Conservation (phyloP, 352 stramenopile genomes). For the Pythium phragmitis region DNA sequence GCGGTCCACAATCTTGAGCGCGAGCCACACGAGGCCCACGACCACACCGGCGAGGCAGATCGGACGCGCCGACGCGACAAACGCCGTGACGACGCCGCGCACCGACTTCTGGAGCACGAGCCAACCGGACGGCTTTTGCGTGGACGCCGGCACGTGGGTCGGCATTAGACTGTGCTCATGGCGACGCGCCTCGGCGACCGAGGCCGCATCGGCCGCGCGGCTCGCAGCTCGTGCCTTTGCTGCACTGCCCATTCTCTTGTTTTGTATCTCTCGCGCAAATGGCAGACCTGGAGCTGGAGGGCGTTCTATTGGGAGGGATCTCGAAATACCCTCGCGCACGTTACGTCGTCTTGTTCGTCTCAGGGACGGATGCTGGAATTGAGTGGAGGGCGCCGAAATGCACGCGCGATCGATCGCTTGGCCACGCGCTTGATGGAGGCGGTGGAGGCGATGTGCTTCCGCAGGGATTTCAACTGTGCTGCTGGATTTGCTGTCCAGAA, state of each 20-base stretch:
- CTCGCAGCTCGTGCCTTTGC: constrained; percentile 17
- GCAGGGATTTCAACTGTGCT: constrained; percentile 12
- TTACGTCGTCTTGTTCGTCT: background rate
- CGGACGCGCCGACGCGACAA: constrained; percentile 31
- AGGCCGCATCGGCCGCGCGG: constrained; percentile 8
- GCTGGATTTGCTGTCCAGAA: constrained; percentile 5
- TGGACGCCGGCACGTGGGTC: constrained; percentile 10
- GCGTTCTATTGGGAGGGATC: too few relatives aligned
- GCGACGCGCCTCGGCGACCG: constrained; percentile 7
- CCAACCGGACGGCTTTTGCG: constrained; percentile 7
- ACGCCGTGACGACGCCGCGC: constrained; percentile 27
- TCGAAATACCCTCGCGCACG: background rate
- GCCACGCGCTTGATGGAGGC: constrained; percentile 11
- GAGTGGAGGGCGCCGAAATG: background rate
- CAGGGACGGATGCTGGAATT: background rate
- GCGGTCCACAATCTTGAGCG: constrained; percentile 41
- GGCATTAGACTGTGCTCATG: constrained; percentile 22
- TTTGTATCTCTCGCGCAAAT: background rate
- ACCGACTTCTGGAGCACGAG: constrained; percentile 26
- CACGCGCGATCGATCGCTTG: background rate
- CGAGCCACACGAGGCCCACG: constrained; percentile 45
- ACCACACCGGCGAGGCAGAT: constrained; percentile 34
- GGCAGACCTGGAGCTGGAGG: background rate
- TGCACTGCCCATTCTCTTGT: constrained; percentile 14
- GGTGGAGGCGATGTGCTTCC: background rate